Base-by-base conservation (phyloP, 2,329 filamentous ascomycete species). In the Sporothrix globosa region DNA sequence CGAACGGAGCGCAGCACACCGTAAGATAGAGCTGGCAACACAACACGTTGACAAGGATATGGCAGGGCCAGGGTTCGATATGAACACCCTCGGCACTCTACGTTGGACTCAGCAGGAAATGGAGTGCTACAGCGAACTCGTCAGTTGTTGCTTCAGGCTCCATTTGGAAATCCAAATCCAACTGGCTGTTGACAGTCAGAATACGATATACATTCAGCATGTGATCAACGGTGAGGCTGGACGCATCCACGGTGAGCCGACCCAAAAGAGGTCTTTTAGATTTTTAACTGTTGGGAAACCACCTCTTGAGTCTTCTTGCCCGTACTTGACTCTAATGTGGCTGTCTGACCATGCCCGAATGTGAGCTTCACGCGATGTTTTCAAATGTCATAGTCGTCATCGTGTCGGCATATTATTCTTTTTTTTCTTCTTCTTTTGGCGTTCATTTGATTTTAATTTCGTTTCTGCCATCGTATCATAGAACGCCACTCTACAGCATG, bases 401-500 rank as follows among this genome's bases (percentile, higher is more conserved):
- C 39, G 44, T 50, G 14, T 65, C 50, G 24, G 17, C 44, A 65
- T 34, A 21, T 30, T 39, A 13, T 24, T 11, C 9, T 27, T 27
- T 17, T 4, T 13, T 50, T 50, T 50, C n/a, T n/a, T n/a, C n/a
- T 5, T 39, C 6, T 50, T 48, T 24, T n/a, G 41, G 3, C 7
- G 13, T 48, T 65, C 27, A 21, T 34, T 50, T 65, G 14, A 30
- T 50, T 30, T 53, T 53, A 9, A 66, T 17, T 39, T 67, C 50
- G 30, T 30, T 60, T 34, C 9, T 48, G 39, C 17, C 46, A 17
- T 48, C 68, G 10, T 44, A 44, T 46, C 61, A 41, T 48, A 10
- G 24, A 34, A 2, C 17, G 39, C 39, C 27, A 14, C 53, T 39
- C 61, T 58, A 97, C 75, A 96, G 82, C 92, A 99, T 98, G 2